Conservation (phyloP, 2,329 filamentous ascomycete species). For the Paecilomyces dactylethromorphus region DNA sequence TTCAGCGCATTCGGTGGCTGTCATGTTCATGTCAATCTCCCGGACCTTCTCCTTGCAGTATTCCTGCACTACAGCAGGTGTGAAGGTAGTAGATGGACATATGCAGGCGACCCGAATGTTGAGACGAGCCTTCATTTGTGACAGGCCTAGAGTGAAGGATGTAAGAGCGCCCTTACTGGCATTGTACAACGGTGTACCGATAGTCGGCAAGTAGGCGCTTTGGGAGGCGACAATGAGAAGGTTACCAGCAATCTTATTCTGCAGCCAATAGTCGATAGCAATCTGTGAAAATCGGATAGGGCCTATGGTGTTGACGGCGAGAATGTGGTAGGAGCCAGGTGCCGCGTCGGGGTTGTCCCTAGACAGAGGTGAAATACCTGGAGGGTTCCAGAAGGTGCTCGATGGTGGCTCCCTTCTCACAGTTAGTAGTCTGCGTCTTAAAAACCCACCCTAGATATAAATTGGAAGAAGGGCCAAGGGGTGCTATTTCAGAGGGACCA, state of each 20-base stretch:
- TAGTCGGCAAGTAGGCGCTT: background rate
- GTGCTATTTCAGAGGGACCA: background rate
- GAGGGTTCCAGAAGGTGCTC: slow-evolving; percentile 15
- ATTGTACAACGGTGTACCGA: background rate
- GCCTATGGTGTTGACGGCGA: slow-evolving; percentile 14
- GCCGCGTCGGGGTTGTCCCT: slow-evolving; percentile 10
- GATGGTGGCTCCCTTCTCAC: slow-evolving; percentile 11
- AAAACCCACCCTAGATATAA: background rate
- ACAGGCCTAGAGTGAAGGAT: background rate
- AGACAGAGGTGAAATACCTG: slow-evolving; percentile 11
- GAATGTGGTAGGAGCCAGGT: slow-evolving; percentile 11
- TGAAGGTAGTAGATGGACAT: background rate
- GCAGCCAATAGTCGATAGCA: slow-evolving; percentile 14
- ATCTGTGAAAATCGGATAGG: slow-evolving; percentile 18
- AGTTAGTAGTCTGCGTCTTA: slow-evolving; percentile 8
- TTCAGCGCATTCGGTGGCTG: background rate
- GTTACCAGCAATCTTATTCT: background rate
- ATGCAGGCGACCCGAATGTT: background rate
- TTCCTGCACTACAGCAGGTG: background rate
- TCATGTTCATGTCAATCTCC: background rate
- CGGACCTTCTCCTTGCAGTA: background rate
- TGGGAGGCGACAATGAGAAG: background rate
- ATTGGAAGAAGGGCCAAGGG: background rate
- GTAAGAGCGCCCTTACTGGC: background rate
- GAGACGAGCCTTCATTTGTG: background rate